phyloP scores from a whole-genome alignment of 2,329 filamentous ascomycete species.

The Thielaviopsis ethacetica region DNA sequence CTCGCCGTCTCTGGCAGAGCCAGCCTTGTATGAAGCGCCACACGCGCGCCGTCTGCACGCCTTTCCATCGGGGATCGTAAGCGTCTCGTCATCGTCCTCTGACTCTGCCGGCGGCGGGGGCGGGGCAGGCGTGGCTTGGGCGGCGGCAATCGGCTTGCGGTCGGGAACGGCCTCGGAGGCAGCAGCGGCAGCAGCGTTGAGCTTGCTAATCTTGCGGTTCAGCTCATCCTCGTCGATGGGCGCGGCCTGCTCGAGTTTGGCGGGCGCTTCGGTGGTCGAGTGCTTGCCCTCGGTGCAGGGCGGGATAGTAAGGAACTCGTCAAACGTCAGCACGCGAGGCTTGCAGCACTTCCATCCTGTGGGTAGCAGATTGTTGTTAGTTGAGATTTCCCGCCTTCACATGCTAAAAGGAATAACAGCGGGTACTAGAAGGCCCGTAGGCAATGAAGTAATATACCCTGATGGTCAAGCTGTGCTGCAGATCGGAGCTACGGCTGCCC shows the following conservation, averaged over 20 bases:
- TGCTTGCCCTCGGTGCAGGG: constrained; percentile 90
- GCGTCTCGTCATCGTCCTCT: constrained; percentile 68
- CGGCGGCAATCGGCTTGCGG: constrained; percentile 23
- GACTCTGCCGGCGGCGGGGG: constrained; percentile 56
- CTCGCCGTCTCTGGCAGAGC: constrained; percentile 48
- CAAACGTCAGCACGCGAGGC: constrained; percentile 86
- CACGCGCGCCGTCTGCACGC: constrained; percentile 69
- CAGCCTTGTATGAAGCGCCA: constrained; percentile 46
- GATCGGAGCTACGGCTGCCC: neutral
- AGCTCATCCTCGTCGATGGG: constrained; percentile 26
- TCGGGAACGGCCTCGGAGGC: constrained; percentile 23
- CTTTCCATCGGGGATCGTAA: constrained; percentile 56
- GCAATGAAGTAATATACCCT: neutral
- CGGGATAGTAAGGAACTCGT: constrained; percentile 86
- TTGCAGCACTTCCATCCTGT: constrained; percentile 99
- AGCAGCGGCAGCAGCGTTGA: constrained; percentile 27
- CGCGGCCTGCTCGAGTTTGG: constrained; percentile 42
- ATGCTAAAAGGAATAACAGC: neutral
- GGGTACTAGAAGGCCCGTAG: neutral
- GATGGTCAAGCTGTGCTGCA: neutral
- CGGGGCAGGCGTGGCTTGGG: constrained; percentile 30
- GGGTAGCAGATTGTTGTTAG: neutral
- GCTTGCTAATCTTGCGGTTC: constrained; percentile 35
- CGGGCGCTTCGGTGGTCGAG: constrained; percentile 63
- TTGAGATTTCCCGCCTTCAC: constrained; percentile 9